A percentile compares a stretch with the other conserved stretches of the same genome.
Conservation (phyloP, 1,284 basidiomycete species). For the Golubevia sp. region DNA sequence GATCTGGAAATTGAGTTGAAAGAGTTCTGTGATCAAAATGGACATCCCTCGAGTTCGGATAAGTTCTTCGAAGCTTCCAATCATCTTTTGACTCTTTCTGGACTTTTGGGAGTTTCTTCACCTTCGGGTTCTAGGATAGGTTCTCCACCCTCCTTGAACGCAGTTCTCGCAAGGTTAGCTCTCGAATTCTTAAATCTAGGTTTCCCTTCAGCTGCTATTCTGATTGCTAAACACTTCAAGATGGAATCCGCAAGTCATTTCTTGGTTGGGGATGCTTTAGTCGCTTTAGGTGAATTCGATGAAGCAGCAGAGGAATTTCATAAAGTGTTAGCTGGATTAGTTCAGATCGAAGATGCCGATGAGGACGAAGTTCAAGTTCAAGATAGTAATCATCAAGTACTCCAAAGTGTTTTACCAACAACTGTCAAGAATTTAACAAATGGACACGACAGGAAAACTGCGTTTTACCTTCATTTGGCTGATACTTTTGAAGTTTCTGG, state of each 20-base stretch:
- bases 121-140: too few species aligned
- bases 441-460: background rate
- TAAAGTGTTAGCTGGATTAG: background rate
- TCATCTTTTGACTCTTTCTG: too few species aligned
- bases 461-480: background rate
- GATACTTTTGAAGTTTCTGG: background rate
- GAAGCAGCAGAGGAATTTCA: background rate
- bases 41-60: too few species aligned
- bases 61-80: too few species aligned
- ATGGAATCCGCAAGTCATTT: background rate
- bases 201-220: background rate
- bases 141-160: too few species aligned
- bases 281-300: background rate
- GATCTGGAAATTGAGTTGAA: too few species aligned
- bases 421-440: background rate
- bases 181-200: background rate
- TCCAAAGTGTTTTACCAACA: background rate
- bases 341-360: background rate
- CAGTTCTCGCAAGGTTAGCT: too few species aligned
- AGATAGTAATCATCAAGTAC: background rate
- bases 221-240: background rate
- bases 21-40: too few species aligned
- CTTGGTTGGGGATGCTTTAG: background rate
- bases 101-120: too few species aligned
- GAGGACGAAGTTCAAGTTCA: background rate